Conservation (phyloP, 495 filamentous ascomycete species). For the Paragyromitra xinjiangensis region DNA sequence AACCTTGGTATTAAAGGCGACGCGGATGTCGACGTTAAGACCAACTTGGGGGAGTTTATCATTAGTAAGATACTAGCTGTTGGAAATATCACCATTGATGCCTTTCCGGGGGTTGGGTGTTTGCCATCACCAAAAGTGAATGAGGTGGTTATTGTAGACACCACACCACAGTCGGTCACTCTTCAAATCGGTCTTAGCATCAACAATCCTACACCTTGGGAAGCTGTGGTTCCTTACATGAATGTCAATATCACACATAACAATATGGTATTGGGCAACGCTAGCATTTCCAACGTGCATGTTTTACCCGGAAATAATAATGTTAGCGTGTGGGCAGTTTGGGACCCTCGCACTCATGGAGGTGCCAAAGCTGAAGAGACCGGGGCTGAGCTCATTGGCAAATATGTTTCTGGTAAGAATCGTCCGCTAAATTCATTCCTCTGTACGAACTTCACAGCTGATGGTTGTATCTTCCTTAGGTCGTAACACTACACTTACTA, state of each 20-base stretch:
- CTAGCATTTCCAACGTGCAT: slow-evolving; percentile 68
- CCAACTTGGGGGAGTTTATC: slow-evolving; percentile 78
- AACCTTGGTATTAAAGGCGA: slow-evolving; percentile 76
- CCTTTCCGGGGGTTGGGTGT: slow-evolving; percentile 68
- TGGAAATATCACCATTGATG: slow-evolving; percentile 83
- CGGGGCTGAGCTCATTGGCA: slow-evolving; percentile 77
- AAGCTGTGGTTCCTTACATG: slow-evolving; percentile 77
- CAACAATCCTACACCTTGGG: slow-evolving; percentile 88
- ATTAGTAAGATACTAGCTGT: slow-evolving; percentile 84
- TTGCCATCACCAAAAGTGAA: slow-evolving; percentile 46
- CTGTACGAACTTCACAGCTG: not conserved
- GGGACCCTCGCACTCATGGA: slow-evolving; percentile 72
- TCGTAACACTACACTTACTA: slow-evolving; percentile 77
- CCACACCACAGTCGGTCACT: slow-evolving; percentile 72
- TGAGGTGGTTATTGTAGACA: slow-evolving; percentile 71
- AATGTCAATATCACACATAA: slow-evolving; percentile 80
- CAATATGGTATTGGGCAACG: slow-evolving; percentile 76
- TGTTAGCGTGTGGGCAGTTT: slow-evolving; percentile 72
- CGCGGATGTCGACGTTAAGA: slow-evolving; percentile 82
- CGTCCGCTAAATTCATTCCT: not conserved
- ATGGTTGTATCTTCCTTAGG: slow-evolving; percentile 59
- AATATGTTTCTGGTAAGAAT: slow-evolving; percentile 80
- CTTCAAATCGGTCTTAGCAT: slow-evolving; percentile 77
- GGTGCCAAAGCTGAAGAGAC: slow-evolving; percentile 68
- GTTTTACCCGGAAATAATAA: slow-evolving; percentile 76